Evolutionary conservation across 331 rosid species (phyloP), one percentile per base, ranked within the genome.

Genomic region (Dryas integrifolia): DNA sequence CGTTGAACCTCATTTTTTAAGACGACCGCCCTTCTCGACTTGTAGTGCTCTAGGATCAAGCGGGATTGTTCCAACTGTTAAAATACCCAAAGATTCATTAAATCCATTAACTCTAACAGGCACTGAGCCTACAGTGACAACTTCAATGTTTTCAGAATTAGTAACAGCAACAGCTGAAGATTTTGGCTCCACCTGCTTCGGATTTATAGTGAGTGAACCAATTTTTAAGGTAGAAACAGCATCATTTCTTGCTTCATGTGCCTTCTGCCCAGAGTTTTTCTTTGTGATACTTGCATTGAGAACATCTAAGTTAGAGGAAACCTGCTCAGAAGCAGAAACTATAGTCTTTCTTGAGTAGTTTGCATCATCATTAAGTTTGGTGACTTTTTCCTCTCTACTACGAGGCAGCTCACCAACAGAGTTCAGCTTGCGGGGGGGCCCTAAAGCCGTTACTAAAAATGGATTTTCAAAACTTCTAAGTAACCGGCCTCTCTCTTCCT

Each of bases 31-130:
- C 76, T 85, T 81, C 76, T 82, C 84, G 0, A 72, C 74, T 76
- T 82, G 78, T 26, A 90, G 76, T 2, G 88, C 84, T 66, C 70
- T 83, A 5, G 92, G 89, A 86, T 92, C 90, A 53, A 87, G 89
- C 24, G 90, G 93, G 74, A 88, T 86, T 11, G 90, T 92, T 72
- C 98, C 98, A 69, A 92, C 85, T 48, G 90, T 92, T 80, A 88
- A 72, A 77, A 83, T 74, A 24, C 92, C 79, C 41, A 82, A 72
- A 35, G 90, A 71, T 79, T 86, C 85, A 0, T 80, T 49, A 50
- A 66, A 83, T 39, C 97, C 98, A 70, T 87, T 86, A 65, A 90
- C 90, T 83, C 81, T 87, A 21, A 90, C 84, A 55, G 89, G 92
- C 83, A 88, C 78, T 59, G 98, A 86, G 48, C 97, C 98, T 0